Evolutionary conservation across 176 grass and related monocot genomes (phyloP).

Genomic region (Poa pratensis): DNA sequence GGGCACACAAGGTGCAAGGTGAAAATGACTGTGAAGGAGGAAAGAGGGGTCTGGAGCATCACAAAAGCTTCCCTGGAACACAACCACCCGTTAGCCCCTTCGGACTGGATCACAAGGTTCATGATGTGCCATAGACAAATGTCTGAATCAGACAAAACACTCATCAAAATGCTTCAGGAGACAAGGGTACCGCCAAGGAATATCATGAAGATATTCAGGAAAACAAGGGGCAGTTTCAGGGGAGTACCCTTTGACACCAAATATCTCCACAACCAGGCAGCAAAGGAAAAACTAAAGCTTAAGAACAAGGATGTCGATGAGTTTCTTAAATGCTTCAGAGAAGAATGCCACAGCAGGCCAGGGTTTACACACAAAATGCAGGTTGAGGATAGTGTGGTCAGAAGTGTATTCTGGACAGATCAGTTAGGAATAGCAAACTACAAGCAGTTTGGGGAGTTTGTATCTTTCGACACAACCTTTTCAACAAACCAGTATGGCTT

Average conservation of each 20-base stretch:
- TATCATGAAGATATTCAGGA: neutral
- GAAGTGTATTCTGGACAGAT: neutral
- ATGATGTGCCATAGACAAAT: neutral
- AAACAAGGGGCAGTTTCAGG: neutral
- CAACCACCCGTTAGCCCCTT: neutral
- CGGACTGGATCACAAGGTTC: neutral
- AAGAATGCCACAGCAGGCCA: too few species aligned
- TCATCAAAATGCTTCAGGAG: neutral
- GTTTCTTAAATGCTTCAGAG: neutral
- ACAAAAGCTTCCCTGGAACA: neutral
- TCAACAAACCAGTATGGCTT: too few species aligned
- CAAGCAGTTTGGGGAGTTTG: neutral
- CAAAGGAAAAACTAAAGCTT: neutral
- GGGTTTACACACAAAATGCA: too few species aligned
- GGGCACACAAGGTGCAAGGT: neutral
- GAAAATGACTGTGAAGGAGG: neutral
- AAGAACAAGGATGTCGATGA: neutral
- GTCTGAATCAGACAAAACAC: neutral
- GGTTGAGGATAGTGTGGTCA: neutral
- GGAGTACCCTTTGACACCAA: neutral
- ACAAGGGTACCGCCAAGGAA: neutral
- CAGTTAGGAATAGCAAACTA: neutral
- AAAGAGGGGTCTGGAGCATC: neutral
- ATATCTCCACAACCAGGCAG: neutral
- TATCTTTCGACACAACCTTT: too few species aligned